phyloP scores from a whole-genome alignment of 2,329 filamentous ascomycete species.

The Dothidotthia symphoricarpi region DNA sequence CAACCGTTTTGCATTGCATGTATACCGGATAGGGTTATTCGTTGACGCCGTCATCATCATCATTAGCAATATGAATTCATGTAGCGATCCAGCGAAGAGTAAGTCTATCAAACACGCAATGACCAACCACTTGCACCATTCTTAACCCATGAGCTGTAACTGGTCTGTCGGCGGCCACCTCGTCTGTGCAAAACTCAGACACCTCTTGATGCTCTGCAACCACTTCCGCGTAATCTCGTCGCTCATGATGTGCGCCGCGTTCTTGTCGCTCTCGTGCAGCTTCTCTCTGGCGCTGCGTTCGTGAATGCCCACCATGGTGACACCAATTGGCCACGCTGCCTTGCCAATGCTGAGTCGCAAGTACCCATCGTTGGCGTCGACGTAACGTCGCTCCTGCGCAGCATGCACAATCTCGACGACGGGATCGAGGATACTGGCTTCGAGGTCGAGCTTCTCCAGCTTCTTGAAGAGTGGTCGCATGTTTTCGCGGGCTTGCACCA shows the following conservation, averaged over 20 bases:
- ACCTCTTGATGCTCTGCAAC: constrained; percentile 95
- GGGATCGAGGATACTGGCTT: constrained; percentile 74
- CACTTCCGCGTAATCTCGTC: constrained; percentile 96
- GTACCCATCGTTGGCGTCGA: constrained; percentile 95
- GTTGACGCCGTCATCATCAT: too few relatives aligned
- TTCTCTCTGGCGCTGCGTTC: constrained; percentile 95
- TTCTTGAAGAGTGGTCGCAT: constrained; percentile 88
- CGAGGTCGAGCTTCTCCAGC: constrained; percentile 77
- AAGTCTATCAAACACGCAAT: too few relatives aligned
- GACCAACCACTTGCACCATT: neutral
- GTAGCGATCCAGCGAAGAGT: too few relatives aligned
- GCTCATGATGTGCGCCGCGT: constrained; percentile 92
- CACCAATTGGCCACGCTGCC: constrained; percentile 97
- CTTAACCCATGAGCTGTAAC: constrained; percentile 86
- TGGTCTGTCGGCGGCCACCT: constrained; percentile 93
- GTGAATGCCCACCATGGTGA: constrained; percentile 99
- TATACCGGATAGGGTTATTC: too few relatives aligned
- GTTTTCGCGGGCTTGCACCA: constrained; percentile 83
- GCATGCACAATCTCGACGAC: constrained; percentile 89
- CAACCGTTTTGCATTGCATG: too few relatives aligned
- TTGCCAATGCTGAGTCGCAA: constrained; percentile 90
- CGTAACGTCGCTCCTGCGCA: constrained; percentile 86
- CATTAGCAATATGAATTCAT: too few relatives aligned
- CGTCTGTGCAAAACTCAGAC: constrained; percentile 92
- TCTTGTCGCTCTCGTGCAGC: constrained; percentile 72